phyloP scores from a whole-genome alignment of 1,284 basidiomycete genomes.

The Tilletia setariae region DNA sequence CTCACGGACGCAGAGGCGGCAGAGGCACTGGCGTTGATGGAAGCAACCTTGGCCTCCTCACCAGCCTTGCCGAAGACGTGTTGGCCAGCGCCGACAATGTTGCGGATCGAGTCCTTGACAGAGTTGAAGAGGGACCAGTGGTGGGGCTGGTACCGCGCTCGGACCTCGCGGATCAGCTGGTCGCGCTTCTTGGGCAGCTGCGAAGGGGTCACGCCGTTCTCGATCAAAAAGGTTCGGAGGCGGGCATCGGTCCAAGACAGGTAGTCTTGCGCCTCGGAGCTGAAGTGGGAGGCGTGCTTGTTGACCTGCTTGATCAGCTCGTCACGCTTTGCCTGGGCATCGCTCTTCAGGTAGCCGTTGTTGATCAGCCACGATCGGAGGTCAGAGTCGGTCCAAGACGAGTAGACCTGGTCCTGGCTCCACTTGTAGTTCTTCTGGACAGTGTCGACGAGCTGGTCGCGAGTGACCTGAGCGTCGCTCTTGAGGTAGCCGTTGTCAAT shows the following conservation, averaged over 20 bases:
- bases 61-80: conserved; percentile 43
- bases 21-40: conserved; percentile 28
- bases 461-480: conserved; percentile 38
- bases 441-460: conserved; percentile 39
- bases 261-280: conserved; percentile 42
- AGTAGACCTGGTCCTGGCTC: conserved; percentile 35
- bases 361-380: conserved; percentile 28
- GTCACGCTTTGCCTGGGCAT: conserved; percentile 41
- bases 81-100: conserved; percentile 42
- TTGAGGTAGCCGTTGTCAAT: conserved; percentile 43
- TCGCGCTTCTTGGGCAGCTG: conserved; percentile 42
- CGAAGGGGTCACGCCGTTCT: conserved; percentile 37
- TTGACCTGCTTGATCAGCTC: conserved; percentile 38
- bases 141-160: conserved; percentile 46
- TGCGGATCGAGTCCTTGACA: conserved; percentile 43
- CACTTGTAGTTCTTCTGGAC: conserved; percentile 41
- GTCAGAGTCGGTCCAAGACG: conserved; percentile 43
- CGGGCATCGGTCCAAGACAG: conserved; percentile 47
- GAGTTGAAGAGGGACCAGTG: conserved; percentile 32
- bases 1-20: conserved; percentile 30
- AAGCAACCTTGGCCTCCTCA: conserved; percentile 34
- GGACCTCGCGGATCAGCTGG: conserved; percentile 47
- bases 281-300: conserved; percentile 15
- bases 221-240: conserved; percentile 41
- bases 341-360: conserved; percentile 41